These are phyloP conservation scores for Aspergillus awamori DNA, from an alignment of 2,329 filamentous ascomycete genomes.

Conservation along the genomic window DNA sequence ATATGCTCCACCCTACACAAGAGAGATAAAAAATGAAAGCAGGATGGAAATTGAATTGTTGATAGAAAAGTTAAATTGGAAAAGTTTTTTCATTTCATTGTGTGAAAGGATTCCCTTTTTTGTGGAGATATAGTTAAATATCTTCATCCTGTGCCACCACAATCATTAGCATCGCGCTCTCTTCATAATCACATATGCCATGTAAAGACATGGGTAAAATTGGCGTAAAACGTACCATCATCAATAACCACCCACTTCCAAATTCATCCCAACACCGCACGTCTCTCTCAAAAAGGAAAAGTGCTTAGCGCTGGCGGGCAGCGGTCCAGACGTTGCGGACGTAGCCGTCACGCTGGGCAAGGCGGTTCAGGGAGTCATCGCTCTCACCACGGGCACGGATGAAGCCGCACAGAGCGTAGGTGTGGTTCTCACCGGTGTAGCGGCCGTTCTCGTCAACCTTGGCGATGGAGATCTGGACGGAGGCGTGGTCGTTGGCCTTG, in stretches of 20 bases:
- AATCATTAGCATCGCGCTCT: background rate
- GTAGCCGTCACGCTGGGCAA: conserved; percentile 93
- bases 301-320: conserved; percentile 56
- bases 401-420: conserved; percentile 96
- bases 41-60: background rate
- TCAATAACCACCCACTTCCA: background rate
- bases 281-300: background rate
- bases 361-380: conserved; percentile 93
- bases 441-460: conserved; percentile 99
- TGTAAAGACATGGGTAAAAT: background rate
- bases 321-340: conserved; percentile 96
- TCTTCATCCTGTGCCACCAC: background rate
- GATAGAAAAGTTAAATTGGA: conserved; percentile 6
- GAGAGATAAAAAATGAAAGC: background rate
- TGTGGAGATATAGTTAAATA: background rate
- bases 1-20: background rate
- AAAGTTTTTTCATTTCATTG: conserved; percentile 7
- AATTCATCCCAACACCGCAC: conserved; percentile 17
- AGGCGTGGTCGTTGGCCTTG: conserved; percentile 99
- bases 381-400: conserved; percentile 97
- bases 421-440: conserved; percentile 94
- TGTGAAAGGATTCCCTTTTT: no score
- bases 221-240: background rate
- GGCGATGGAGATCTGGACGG: conserved; percentile 93
- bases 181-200: background rate